phyloP scores from a whole-genome alignment of 202 grass and related monocot species.

The Carex arenaria region DNA sequence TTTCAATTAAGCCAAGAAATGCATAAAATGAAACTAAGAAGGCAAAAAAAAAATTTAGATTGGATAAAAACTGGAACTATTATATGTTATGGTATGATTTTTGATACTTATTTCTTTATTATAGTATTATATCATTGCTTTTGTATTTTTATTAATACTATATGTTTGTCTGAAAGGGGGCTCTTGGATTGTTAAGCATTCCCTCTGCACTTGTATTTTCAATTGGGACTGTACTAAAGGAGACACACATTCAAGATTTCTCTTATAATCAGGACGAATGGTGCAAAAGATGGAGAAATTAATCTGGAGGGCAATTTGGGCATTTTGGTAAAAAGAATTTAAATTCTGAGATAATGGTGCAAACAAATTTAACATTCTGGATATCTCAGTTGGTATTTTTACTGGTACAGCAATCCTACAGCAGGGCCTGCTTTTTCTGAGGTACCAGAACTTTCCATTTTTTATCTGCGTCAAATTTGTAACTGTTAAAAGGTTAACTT shows the following conservation, averaged over 20 bases:
- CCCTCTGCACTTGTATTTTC: constrained; percentile 57
- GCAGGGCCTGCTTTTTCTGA: constrained; percentile 71
- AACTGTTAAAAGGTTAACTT: background rate
- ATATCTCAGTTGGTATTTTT: constrained; percentile 95
- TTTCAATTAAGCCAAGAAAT: background rate
- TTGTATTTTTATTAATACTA: background rate
- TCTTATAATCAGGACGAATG: constrained; percentile 49
- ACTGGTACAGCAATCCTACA: constrained; percentile 63
- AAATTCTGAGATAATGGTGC: background rate
- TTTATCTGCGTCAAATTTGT: background rate
- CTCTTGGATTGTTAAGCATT: constrained; percentile 68
- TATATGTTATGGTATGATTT: background rate
- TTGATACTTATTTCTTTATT: background rate
- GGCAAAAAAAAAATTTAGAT: background rate
- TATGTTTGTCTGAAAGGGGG: constrained; percentile 40
- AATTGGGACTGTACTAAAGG: constrained; percentile 62
- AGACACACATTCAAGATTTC: constrained; percentile 34
- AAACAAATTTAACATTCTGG: constrained; percentile 10
- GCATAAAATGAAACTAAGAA: background rate
- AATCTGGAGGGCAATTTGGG: background rate
- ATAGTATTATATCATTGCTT: constrained; percentile 3
- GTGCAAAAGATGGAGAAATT: background rate
- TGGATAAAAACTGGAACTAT: background rate
- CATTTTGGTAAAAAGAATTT: too few species aligned
- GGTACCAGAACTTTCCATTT: constrained; percentile 28